Percentiles rank a stretch among this genome's conserved stretches.
These are phyloP conservation scores for Rhizophagus sp. DNA, from an alignment of 192 early-diverging fungal species.

Conservation along the genomic window DNA sequence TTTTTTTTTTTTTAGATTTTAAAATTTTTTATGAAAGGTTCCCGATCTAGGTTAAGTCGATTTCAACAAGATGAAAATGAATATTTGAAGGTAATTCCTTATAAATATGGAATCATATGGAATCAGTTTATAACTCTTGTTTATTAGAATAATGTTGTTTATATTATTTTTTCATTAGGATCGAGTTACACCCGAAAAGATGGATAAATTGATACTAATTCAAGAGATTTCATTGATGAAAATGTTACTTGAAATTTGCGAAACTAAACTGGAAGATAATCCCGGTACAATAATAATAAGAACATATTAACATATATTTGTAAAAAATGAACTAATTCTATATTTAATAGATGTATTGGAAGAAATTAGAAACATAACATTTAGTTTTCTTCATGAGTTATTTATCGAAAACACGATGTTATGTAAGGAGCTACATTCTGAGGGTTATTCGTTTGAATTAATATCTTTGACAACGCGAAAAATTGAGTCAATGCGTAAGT, in stretches of 20 bases:
- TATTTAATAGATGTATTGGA: conserved; percentile 7
- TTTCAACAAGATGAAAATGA: not conserved
- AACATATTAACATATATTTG: not conserved
- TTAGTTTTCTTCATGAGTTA: conserved; percentile 58
- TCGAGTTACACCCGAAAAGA: conserved; percentile 40
- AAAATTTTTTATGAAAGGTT: conserved; percentile 41
- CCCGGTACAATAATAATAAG: not conserved
- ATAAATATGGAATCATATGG: not conserved
- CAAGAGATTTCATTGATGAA: conserved; percentile 60
- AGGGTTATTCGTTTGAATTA: conserved; percentile 54
- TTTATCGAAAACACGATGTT: conserved; percentile 60
- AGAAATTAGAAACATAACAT: conserved; percentile 41
- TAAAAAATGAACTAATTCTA: not conserved
- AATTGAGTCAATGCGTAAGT: conserved; percentile 64
- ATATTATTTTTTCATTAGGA: not conserved
- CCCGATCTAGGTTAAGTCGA: conserved; percentile 39
- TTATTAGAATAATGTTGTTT: not conserved
- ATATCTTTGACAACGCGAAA: conserved; percentile 56
- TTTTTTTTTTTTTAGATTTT: conserved; percentile 31
- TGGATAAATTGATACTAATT: conserved; percentile 49
- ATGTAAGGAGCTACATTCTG: conserved; percentile 61
- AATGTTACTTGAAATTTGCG: conserved; percentile 52
- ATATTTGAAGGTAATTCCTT: not conserved
- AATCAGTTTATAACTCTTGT: not conserved
- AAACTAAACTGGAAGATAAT: conserved; percentile 13